Percentiles rank a stretch among this genome's conserved stretches.
Evolutionary conservation across 352 stramenopile species (phyloP).

Genomic region (Phytophthora pluvialis): DNA sequence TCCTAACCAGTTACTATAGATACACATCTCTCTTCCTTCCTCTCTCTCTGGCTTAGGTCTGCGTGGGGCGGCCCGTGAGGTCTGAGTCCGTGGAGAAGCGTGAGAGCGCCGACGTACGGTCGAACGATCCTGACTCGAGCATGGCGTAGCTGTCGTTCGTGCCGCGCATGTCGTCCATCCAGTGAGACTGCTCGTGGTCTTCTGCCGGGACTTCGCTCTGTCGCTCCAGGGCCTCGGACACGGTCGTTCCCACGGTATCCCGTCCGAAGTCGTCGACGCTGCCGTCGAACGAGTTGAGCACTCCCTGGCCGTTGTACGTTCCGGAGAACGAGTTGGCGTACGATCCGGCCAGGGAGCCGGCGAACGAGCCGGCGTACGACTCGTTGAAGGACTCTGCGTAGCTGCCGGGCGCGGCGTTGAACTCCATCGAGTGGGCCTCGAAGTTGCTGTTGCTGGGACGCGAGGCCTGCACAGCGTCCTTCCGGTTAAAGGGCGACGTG

Average conservation of each 20-base stretch:
- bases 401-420: conserved; percentile 48
- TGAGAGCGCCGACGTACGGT: conserved; percentile 71
- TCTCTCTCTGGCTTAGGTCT: conserved; percentile 37
- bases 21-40: conserved; percentile 29
- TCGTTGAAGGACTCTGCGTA: conserved; percentile 65
- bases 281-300: conserved; percentile 61
- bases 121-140: conserved; percentile 78
- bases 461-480: conserved; percentile 47
- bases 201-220: conserved; percentile 31
- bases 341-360: conserved; percentile 39
- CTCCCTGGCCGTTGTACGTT: conserved; percentile 59
- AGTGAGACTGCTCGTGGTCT: conserved; percentile 54
- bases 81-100: conserved; percentile 83
- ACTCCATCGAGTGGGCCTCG: conserved; percentile 62
- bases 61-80: conserved; percentile 38
- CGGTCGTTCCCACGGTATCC: conserved; percentile 38
- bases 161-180: conserved; percentile 84
- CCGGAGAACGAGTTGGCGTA: conserved; percentile 53
- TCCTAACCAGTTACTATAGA: conserved; percentile 57
- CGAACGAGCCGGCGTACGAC: conserved; percentile 53
- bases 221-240: conserved; percentile 38
- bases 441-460: conserved; percentile 56
- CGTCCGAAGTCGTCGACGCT: conserved; percentile 48
- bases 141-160: conserved; percentile 87
- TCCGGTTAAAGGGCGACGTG: conserved; percentile 45